Base-by-base conservation (phyloP, 192 early-diverging fungal genomes). In the Phycomyces nitens region DNA sequence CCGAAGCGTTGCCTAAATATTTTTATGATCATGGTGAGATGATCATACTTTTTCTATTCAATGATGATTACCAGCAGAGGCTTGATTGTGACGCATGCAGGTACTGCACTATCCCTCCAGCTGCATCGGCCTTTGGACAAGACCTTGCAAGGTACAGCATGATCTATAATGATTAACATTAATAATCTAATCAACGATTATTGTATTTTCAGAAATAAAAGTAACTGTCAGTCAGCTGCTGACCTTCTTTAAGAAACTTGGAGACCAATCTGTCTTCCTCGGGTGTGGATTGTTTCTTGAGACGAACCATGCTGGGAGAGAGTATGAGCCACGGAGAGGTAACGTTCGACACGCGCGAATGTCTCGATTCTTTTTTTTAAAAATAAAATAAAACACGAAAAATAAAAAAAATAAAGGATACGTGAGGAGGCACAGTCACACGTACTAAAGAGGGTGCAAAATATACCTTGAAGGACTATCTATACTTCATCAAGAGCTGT, bases 171-270 rank as follows among this genome's bases (percentile, higher is more conserved):
- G 27, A 62, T 15, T 21, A 51, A 56, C 42, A 14, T 22, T 23
- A 24, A 9, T 15, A 39, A 51, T 60, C 38, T 11, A 38, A 18
- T 16, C 34, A 24, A 9, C n/a, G 53, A 21, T 56, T 23, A n/a
- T 52, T 51, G 27, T 51, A 42, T 47, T 7, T 11, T 14, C 8
- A 62, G 43, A 15, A 12, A 47, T 59, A 15, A 41, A 49, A 42
- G 15, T 9, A 16, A 38, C 16, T 20, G n/a, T 26, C 9, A 44
- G 18, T 44, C 14, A 38, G 29, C 14, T 38, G 7, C 22, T 57
- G 49, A 73, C 71, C 71, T 73, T 73, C 71, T 58, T 62, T 62
- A 29, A 68, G 57, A 52, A 68, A 73, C 38, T 64, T 56, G 18
- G 71, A 63, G 22, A 68, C 57, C 1, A 63, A 55, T 53, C 53